A percentile compares a stretch with the other conserved stretches of the same genome.
Conservation (phyloP, 768 basidiomycete genomes). For the Phanerochaete sordida region DNA sequence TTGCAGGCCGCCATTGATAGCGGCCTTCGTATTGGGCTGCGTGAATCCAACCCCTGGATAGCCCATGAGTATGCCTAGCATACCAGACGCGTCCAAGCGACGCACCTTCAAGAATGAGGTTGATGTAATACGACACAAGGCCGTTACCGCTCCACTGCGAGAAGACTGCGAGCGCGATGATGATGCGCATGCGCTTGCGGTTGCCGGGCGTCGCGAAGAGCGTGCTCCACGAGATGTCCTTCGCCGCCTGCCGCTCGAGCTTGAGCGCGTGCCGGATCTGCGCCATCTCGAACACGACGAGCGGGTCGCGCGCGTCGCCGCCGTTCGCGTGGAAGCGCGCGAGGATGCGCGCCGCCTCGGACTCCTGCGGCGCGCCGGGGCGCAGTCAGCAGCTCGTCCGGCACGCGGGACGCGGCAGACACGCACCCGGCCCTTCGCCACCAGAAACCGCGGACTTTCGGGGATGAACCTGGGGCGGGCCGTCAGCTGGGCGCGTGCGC, state of each 20-base stretch:
- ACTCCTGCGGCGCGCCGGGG: slow-evolving; percentile 36
- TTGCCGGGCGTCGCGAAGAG: slow-evolving; percentile 66
- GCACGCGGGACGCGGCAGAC: too few species aligned
- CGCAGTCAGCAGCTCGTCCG: neutral
- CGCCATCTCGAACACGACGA: slow-evolving; percentile 48
- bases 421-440: slow-evolving; percentile 56
- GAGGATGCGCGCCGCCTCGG: slow-evolving; percentile 56
- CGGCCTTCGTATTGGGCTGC: slow-evolving; percentile 47
- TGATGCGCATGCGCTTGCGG: slow-evolving; percentile 61
- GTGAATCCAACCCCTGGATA: slow-evolving; percentile 48
- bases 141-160: slow-evolving; percentile 80
- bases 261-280: slow-evolving; percentile 69
- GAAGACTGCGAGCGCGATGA: slow-evolving; percentile 65
- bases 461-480: slow-evolving; percentile 50
- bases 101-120: slow-evolving; percentile 54
- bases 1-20: slow-evolving; percentile 63
- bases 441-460: slow-evolving; percentile 65
- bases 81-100: neutral
- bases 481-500: neutral
- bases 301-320: slow-evolving; percentile 53
- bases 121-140: slow-evolving; percentile 71
- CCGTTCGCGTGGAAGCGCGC: slow-evolving; percentile 72
- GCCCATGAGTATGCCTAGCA: neutral
- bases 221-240: slow-evolving; percentile 44
- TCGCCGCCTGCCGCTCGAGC: slow-evolving; percentile 53